Evolutionary conservation across 2,329 filamentous ascomycete species (phyloP).

Genomic region (Colletotrichum shisoi): DNA sequence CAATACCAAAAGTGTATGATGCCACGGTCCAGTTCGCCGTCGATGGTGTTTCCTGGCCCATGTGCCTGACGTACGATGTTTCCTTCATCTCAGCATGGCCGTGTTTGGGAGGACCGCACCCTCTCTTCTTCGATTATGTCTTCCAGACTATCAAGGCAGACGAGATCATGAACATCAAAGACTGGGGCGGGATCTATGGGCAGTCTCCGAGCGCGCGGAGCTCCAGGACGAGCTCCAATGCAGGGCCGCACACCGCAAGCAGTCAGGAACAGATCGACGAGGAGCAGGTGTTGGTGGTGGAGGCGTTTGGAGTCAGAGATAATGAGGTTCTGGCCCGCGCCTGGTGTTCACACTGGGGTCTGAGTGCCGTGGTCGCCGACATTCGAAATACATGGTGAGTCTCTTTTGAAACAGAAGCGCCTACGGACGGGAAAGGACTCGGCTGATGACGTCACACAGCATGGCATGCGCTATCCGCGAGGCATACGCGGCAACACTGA

Average conservation of each 20-base stretch:
- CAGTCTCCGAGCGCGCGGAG: slow-evolving; percentile 44
- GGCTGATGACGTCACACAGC: slow-evolving; percentile 48
- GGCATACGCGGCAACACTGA: slow-evolving; percentile 76
- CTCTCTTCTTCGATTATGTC: slow-evolving; percentile 75
- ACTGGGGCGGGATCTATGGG: slow-evolving; percentile 66
- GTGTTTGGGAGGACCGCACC: slow-evolving; percentile 69
- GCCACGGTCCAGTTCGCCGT: slow-evolving; percentile 71
- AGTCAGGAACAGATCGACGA: slow-evolving; percentile 58
- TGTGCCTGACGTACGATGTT: slow-evolving; percentile 70
- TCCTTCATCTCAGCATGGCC: slow-evolving; percentile 72
- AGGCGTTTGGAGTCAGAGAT: slow-evolving; percentile 75
- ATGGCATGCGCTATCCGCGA: slow-evolving; percentile 78
- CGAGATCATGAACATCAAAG: slow-evolving; percentile 69
- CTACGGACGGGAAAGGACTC: background rate
- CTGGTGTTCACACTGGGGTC: slow-evolving; percentile 79
- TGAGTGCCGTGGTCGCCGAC: slow-evolving; percentile 75
- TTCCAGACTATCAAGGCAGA: slow-evolving; percentile 68
- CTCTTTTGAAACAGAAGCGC: background rate
- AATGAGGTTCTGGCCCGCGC: slow-evolving; percentile 79
- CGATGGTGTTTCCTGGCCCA: slow-evolving; percentile 68
- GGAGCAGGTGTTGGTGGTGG: slow-evolving; percentile 74
- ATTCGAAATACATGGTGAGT: slow-evolving; percentile 71
- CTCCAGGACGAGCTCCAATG: slow-evolving; percentile 47
- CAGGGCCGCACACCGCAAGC: slow-evolving; percentile 41
- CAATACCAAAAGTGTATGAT: slow-evolving; percentile 62